Evolutionary conservation across 2,329 filamentous ascomycete genomes (phyloP).

Genomic region (Sarocladium brachiariae): DNA sequence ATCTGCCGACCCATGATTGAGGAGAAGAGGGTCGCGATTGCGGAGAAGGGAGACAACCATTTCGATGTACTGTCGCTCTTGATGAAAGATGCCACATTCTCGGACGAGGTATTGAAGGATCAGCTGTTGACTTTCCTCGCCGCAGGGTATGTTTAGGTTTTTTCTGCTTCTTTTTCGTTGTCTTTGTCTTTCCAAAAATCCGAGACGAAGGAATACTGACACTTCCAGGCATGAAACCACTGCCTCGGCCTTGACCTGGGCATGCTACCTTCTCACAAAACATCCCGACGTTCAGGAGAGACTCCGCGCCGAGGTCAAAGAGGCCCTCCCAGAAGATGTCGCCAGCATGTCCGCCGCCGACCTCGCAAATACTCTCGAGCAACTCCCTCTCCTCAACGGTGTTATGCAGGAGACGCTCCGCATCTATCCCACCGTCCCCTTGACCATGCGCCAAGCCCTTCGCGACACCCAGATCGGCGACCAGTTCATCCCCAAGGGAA

Average conservation of each 20-base stretch:
- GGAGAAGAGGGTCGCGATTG: conserved; percentile 41
- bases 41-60: conserved; percentile 36
- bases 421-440: conserved; percentile 58
- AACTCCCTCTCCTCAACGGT: conserved; percentile 61
- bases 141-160: conserved; percentile 42
- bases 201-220: no score
- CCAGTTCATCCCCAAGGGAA: conserved; percentile 58
- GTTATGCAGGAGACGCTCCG: conserved; percentile 63
- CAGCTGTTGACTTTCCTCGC: conserved; percentile 51
- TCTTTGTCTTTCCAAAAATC: no score
- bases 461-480: conserved; percentile 49
- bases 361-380: conserved; percentile 48
- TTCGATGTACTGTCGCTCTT: conserved; percentile 58
- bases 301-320: conserved; percentile 54
- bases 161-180: no score
- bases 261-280: conserved; percentile 51
- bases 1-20: conserved; percentile 39
- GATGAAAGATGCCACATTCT: conserved; percentile 44
- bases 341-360: conserved; percentile 19
- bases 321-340: conserved; percentile 32
- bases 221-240: conserved; percentile 55
- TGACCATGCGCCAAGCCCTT: conserved; percentile 54
- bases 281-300: conserved; percentile 49
- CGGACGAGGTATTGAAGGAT: conserved; percentile 43
- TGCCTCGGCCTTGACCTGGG: conserved; percentile 56